Evolutionary conservation across 2,329 filamentous ascomycete species (phyloP).

Genomic region (Fusarium buharicum): DNA sequence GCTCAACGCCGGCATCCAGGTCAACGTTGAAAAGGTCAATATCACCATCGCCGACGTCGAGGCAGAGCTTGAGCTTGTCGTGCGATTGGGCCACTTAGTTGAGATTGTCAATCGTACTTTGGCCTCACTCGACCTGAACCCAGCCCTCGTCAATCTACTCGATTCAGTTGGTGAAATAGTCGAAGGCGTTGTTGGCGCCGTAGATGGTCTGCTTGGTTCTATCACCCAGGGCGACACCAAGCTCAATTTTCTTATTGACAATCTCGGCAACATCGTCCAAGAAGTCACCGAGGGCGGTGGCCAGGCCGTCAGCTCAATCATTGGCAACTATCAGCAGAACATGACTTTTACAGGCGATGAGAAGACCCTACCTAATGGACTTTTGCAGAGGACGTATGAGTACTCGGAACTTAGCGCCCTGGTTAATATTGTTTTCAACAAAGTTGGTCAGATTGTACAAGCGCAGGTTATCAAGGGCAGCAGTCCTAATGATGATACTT

Average conservation of each 20-base stretch:
- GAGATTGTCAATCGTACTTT: conserved; percentile 28
- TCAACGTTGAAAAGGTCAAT: conserved; percentile 28
- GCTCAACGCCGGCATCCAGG: conserved; percentile 21
- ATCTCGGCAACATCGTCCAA: conserved; percentile 27
- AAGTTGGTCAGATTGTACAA: conserved; percentile 26
- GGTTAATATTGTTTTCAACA: conserved; percentile 29
- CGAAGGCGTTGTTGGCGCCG: conserved; percentile 15
- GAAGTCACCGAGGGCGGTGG: conserved; percentile 17
- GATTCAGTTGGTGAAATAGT: conserved; percentile 25
- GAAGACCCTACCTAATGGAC: conserved; percentile 15
- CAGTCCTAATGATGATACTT: neutral
- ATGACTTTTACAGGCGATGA: conserved; percentile 29
- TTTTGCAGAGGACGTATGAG: conserved; percentile 21
- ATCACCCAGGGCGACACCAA: conserved; percentile 28
- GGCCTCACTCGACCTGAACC: conserved; percentile 24
- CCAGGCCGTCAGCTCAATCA: conserved; percentile 21
- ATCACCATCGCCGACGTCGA: conserved; percentile 26
- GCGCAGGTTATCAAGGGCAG: conserved; percentile 22
- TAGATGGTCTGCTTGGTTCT: conserved; percentile 21
- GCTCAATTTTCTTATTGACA: conserved; percentile 26
- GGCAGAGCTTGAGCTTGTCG: conserved; percentile 25
- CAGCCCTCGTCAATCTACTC: conserved; percentile 18
- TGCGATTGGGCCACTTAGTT: conserved; percentile 21
- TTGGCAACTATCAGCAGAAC: conserved; percentile 27
- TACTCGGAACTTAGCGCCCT: conserved; percentile 21